A percentile compares a stretch with the other conserved stretches of the same genome.
These are phyloP conservation scores for Leptosphaerulina australis DNA, from an alignment of 2,329 filamentous ascomycete species.

Conservation along the genomic window DNA sequence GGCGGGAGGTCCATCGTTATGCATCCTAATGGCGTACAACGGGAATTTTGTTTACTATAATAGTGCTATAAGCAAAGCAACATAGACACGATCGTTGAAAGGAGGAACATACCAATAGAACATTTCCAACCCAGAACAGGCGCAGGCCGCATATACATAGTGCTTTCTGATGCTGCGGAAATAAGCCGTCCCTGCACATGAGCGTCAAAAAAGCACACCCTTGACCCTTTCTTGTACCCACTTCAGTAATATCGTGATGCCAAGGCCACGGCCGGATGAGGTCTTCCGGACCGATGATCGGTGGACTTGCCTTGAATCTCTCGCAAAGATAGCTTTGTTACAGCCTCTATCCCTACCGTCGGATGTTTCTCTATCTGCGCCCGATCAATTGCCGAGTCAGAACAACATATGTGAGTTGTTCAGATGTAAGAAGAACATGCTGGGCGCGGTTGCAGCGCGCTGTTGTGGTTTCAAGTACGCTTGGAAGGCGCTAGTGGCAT, in stretches of 20 bases:
- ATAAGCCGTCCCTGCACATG: conserved; percentile 15
- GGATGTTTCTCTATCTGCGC: background rate
- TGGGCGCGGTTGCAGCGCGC: conserved; percentile 16
- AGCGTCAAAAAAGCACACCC: conserved; percentile 13
- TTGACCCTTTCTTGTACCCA: conserved; percentile 22
- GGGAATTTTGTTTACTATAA: conserved; percentile 4
- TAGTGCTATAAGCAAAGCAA: background rate
- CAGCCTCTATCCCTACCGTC: background rate
- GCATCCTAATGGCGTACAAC: conserved; percentile 1
- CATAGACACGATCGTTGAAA: background rate
- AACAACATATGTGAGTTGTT: background rate
- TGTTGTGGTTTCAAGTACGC: conserved; percentile 14
- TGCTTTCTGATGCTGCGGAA: conserved; percentile 8
- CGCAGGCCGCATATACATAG: conserved; percentile 15
- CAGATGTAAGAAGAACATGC: background rate
- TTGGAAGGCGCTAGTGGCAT: conserved; percentile 12
- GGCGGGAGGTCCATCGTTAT: background rate
- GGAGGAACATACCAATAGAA: conserved; percentile 6
- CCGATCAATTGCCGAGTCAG: conserved; percentile 8
- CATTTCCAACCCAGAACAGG: background rate
- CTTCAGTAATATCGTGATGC: conserved; percentile 24
- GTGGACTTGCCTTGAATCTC: conserved; percentile 18
- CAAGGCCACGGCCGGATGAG: conserved; percentile 24
- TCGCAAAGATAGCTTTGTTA: background rate
- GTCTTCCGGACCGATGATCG: conserved; percentile 25